Evolutionary conservation across 2,329 filamentous ascomycete genomes (phyloP).

Genomic region (Trichoderma asperellum): DNA sequence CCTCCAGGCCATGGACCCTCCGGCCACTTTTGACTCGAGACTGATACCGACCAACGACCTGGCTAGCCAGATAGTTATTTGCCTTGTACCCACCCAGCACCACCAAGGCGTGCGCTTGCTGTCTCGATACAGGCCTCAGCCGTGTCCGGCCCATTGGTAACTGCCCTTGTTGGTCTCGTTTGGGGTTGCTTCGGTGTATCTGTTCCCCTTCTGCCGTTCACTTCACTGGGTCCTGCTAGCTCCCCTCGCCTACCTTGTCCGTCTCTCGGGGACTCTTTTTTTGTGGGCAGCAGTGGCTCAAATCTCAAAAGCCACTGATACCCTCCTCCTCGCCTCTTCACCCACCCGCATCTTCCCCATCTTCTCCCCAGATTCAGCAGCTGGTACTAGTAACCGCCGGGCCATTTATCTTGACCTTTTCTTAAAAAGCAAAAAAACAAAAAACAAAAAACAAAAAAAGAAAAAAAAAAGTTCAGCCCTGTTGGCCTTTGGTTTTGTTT

Average conservation of each 20-base stretch:
- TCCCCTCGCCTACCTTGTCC: constrained; percentile 22
- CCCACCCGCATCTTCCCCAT: constrained; percentile 28
- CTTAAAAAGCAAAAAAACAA: neutral
- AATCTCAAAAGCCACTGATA: constrained; percentile 36
- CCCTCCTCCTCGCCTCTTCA: constrained; percentile 26
- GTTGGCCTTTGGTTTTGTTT: neutral
- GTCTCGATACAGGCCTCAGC: constrained; percentile 27
- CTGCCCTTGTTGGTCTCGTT: constrained; percentile 31
- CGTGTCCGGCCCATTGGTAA: constrained; percentile 33
- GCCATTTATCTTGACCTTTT: constrained; percentile 4
- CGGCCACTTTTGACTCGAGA: constrained; percentile 24
- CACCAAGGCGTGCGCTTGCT: constrained; percentile 4
- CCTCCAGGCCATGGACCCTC: constrained; percentile 22
- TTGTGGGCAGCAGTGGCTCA: constrained; percentile 23
- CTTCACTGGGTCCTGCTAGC: constrained; percentile 27
- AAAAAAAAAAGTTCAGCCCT: neutral
- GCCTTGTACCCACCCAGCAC: constrained; percentile 22
- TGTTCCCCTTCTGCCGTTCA: constrained; percentile 16
- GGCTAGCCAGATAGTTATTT: constrained; percentile 20
- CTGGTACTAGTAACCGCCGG: constrained; percentile 4
- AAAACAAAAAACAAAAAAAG: too few relatives aligned
- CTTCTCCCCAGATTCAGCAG: constrained; percentile 27
- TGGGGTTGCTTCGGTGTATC: constrained; percentile 33
- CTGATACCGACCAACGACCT: constrained; percentile 28
- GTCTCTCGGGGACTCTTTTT: constrained; percentile 10